phyloP scores from a whole-genome alignment of 495 filamentous ascomycete genomes.

The Neurospora africana region DNA sequence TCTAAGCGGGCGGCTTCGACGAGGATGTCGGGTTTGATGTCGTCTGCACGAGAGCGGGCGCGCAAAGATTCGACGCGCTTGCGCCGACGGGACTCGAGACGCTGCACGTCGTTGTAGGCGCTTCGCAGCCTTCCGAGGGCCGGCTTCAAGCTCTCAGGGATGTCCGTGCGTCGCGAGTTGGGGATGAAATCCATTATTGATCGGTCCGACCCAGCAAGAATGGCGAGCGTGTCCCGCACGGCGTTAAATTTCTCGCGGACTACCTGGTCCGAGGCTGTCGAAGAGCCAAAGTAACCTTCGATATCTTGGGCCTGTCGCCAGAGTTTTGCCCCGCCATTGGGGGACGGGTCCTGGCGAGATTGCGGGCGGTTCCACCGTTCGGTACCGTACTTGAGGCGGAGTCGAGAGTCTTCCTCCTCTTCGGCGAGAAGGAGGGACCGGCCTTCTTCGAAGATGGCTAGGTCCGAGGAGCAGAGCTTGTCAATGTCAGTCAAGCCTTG shows the following conservation, averaged over 20 bases:
- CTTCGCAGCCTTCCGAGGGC: slow-evolving; percentile 64
- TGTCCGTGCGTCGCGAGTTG: slow-evolving; percentile 63
- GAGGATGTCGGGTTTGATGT: slow-evolving; percentile 78
- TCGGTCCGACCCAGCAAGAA: slow-evolving; percentile 68
- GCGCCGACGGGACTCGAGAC: slow-evolving; percentile 66
- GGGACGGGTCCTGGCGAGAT: slow-evolving; percentile 38
- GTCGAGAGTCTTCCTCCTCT: slow-evolving; percentile 66
- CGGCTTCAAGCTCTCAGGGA: slow-evolving; percentile 69
- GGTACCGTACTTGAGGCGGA: slow-evolving; percentile 74
- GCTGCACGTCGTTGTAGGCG: slow-evolving; percentile 69
- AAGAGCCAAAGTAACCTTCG: slow-evolving; percentile 77
- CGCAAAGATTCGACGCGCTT: slow-evolving; percentile 64
- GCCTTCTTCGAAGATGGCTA: slow-evolving; percentile 69
- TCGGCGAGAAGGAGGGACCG: slow-evolving; percentile 66
- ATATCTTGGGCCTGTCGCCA: slow-evolving; percentile 70
- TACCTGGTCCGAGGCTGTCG: slow-evolving; percentile 69
- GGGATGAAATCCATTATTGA: slow-evolving; percentile 83
- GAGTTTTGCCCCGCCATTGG: slow-evolving; percentile 59
- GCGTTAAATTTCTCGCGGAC: slow-evolving; percentile 70
- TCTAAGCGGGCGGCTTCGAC: slow-evolving; percentile 76
- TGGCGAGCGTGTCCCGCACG: slow-evolving; percentile 58
- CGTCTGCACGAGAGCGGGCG: slow-evolving; percentile 72
- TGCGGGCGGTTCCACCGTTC: slow-evolving; percentile 69
- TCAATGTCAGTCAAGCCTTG: slow-evolving; percentile 75
- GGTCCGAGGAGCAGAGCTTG: slow-evolving; percentile 69